These are phyloP conservation scores for Protomyces gravidus DNA, from an alignment of 1,139 yeast species.

Conservation along the genomic window DNA sequence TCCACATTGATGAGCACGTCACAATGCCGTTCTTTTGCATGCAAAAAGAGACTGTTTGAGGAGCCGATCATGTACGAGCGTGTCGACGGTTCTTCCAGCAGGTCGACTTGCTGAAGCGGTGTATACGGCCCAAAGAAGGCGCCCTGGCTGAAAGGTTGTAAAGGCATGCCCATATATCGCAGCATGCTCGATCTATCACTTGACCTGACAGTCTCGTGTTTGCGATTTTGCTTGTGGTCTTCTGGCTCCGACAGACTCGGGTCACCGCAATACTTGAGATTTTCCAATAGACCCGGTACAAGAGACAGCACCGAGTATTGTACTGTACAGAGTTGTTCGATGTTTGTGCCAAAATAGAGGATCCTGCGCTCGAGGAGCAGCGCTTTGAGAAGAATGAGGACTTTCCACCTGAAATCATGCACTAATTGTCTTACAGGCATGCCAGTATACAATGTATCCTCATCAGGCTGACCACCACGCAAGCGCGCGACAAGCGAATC, in stretches of 20 bases:
- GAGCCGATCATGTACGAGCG: conserved; percentile 76
- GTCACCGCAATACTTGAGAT: conserved; percentile 73
- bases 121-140: conserved; percentile 89
- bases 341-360: conserved; percentile 68
- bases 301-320: conserved; percentile 51
- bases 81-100: conserved; percentile 56
- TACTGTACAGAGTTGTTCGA: conserved; percentile 68
- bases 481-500: conserved; percentile 55
- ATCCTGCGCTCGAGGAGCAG: conserved; percentile 61
- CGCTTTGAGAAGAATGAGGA: conserved; percentile 70
- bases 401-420: conserved; percentile 54
- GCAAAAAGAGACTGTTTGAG: conserved; percentile 73
- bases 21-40: conserved; percentile 57
- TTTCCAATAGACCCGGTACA: conserved; percentile 53
- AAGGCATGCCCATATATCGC: conserved; percentile 79
- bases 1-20: conserved; percentile 57
- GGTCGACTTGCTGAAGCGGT: conserved; percentile 84
- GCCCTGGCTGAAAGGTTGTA: conserved; percentile 78
- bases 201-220: conserved; percentile 59
- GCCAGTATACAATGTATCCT: conserved; percentile 21
- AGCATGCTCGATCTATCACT: conserved; percentile 73
- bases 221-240: conserved; percentile 53
- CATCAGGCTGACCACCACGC: background rate
- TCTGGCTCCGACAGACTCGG: conserved; percentile 60
- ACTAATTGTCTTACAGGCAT: conserved; percentile 66